A percentile compares a stretch with the other conserved stretches of the same genome.
Evolutionary conservation across 805 yeast genomes (phyloP).

Genomic region (Saccharomycopsis babjevae): DNA sequence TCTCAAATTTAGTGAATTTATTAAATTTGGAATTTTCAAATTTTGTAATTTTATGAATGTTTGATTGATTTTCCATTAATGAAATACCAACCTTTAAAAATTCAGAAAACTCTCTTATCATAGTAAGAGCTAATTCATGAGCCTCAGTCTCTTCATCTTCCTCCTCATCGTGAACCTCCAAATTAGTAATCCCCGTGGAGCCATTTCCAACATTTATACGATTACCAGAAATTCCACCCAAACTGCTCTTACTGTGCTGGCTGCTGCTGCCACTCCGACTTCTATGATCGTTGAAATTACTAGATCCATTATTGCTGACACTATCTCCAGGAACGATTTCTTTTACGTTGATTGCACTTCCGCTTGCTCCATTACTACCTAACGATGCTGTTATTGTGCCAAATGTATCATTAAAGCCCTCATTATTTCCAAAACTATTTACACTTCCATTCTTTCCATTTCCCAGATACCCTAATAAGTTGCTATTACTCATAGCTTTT

Average conservation of each 20-base stretch:
- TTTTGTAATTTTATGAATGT: conserved; percentile 10
- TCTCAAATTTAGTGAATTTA: conserved; percentile 4
- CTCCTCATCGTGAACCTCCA: background rate
- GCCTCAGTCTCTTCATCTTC: background rate
- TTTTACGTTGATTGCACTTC: background rate
- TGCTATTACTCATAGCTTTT: background rate
- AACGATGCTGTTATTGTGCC: conserved; percentile 1
- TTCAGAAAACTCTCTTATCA: conserved; percentile 16
- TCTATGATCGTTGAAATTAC: background rate
- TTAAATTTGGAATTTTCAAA: conserved; percentile 8
- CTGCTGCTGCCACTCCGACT: background rate
- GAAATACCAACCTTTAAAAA: conserved; percentile 16
- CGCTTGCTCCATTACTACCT: background rate
- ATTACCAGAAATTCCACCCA: background rate
- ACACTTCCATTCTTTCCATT: background rate
- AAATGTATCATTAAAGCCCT: background rate
- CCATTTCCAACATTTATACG: background rate
- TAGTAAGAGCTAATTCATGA: background rate
- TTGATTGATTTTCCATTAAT: conserved; percentile 17
- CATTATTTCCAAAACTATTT: background rate
- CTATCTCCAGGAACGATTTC: background rate
- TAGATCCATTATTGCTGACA: background rate
- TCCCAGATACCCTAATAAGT: background rate
- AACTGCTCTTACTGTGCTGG: background rate
- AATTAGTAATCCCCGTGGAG: background rate